phyloP scores from a whole-genome alignment of 257 asterid species.

The Solanum sitiens region DNA sequence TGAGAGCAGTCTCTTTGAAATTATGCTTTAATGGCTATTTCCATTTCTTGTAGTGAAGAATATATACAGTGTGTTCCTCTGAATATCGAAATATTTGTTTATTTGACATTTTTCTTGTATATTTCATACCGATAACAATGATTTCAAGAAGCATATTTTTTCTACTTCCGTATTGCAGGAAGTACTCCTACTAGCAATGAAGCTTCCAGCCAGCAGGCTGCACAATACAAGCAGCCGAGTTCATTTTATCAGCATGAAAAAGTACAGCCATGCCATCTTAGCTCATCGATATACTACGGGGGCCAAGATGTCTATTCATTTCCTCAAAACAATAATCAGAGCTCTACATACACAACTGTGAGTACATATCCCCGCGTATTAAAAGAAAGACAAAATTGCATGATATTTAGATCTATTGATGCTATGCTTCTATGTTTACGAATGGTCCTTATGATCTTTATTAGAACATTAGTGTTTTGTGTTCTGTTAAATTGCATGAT shows the following conservation, averaged over 20 bases:
- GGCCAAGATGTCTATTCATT: slow-evolving; percentile 67
- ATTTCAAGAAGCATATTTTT: background rate
- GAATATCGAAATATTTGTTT: background rate
- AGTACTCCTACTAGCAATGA: slow-evolving; percentile 12
- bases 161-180: slow-evolving; percentile 3
- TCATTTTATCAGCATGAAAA: slow-evolving; percentile 45
- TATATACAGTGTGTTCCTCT: background rate
- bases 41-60: background rate
- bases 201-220: slow-evolving; percentile 20
- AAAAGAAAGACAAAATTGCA: background rate
- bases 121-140: background rate
- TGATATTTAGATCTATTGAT: background rate
- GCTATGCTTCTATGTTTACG: background rate
- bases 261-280: slow-evolving; percentile 51
- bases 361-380: slow-evolving; percentile 3
- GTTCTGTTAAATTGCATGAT: background rate
- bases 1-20: background rate
- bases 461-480: background rate
- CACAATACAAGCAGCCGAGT: slow-evolving; percentile 14
- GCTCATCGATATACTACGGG: slow-evolving; percentile 86
- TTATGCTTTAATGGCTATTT: background rate
- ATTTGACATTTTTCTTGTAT: background rate
- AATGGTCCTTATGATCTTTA: background rate
- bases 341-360: slow-evolving; percentile 37
- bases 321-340: slow-evolving; percentile 45